phyloP scores from a whole-genome alignment of 139 green algal genomes.

The Coccomyxa sp. region DNA sequence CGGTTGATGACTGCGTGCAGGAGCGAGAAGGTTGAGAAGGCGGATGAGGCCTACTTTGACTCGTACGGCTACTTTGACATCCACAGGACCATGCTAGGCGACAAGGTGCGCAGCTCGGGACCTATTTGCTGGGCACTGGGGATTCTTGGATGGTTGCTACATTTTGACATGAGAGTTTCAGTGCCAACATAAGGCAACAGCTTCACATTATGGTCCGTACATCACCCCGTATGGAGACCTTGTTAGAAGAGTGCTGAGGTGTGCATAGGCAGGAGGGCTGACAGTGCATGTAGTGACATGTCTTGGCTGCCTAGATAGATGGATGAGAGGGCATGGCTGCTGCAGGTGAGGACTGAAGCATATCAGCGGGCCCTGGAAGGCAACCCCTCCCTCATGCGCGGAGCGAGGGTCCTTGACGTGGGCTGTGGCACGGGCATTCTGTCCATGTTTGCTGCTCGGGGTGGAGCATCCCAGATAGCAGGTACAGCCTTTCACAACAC shows the following conservation, averaged over 20 bases:
- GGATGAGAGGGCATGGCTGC: neutral
- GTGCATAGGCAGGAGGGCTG: too few relatives aligned
- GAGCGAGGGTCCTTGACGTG: conserved; percentile 82
- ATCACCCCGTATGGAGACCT: too few relatives aligned
- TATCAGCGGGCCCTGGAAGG: conserved; percentile 75
- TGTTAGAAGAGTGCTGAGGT: too few relatives aligned
- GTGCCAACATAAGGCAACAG: too few relatives aligned
- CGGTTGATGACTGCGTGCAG: too few relatives aligned
- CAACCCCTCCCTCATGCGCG: conserved; percentile 72
- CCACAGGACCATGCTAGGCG: conserved; percentile 85
- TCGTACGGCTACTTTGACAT: conserved; percentile 89
- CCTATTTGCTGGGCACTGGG: too few relatives aligned
- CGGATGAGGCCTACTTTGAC: conserved; percentile 79
- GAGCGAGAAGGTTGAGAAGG: neutral
- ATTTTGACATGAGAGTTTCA: too few relatives aligned
- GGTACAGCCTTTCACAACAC: too few relatives aligned
- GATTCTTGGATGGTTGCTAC: too few relatives aligned
- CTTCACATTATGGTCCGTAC: too few relatives aligned
- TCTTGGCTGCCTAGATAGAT: neutral
- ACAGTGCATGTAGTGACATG: neutral
- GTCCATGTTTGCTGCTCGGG: conserved; percentile 86
- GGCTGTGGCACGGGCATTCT: conserved; percentile 94
- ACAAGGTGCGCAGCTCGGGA: conserved; percentile 49
- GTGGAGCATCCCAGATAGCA: conserved; percentile 68
- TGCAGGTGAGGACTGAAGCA: conserved; percentile 69